Evolutionary conservation across 768 basidiomycete genomes (phyloP).

Genomic region (Rhodotorula kratochvilovae): DNA sequence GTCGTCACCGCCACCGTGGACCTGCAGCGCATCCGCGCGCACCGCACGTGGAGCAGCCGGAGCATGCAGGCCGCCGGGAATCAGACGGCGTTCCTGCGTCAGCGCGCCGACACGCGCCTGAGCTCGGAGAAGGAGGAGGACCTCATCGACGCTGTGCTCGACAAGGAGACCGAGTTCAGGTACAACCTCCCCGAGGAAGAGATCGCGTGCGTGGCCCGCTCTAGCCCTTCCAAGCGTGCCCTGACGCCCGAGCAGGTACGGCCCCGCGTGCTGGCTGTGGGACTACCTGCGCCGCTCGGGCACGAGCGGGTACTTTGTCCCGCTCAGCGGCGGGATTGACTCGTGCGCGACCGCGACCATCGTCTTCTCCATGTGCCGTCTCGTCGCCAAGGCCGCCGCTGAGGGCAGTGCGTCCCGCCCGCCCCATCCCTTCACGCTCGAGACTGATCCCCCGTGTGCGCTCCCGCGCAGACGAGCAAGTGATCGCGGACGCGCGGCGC

Average conservation of each 20-base stretch:
- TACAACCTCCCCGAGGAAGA: conserved; percentile 93
- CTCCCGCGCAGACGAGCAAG: conserved; percentile 61
- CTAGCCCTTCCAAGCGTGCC: neutral
- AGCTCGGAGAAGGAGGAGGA: conserved; percentile 58
- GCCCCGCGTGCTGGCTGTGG: conserved; percentile 99
- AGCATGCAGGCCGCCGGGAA: conserved; percentile 81
- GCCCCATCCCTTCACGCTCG: neutral
- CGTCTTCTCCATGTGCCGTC: conserved; percentile 90
- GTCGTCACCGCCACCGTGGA: conserved; percentile 94
- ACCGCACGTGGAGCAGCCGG: conserved; percentile 69
- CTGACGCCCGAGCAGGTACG: conserved; percentile 57
- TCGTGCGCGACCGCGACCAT: conserved; percentile 95
- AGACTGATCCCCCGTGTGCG: too few relatives aligned
- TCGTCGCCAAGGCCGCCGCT: conserved; percentile 76
- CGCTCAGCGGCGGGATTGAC: conserved; percentile 93
- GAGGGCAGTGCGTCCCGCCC: conserved; percentile 55
- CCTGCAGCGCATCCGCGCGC: conserved; percentile 90
- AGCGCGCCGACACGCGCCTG: conserved; percentile 64
- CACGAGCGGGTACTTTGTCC: conserved; percentile 90
- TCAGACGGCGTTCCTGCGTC: conserved; percentile 65
- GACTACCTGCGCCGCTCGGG: conserved; percentile 92
- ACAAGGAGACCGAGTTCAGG: conserved; percentile 48
- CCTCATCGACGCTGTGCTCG: conserved; percentile 53
- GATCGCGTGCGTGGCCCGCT: conserved; percentile 67
- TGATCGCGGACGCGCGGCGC: conserved; percentile 83